Percentiles rank a stretch among this genome's conserved stretches.
These are phyloP conservation scores for Metschnikowia picachoensis DNA, from an alignment of 805 yeast species.

Conservation along the genomic window DNA sequence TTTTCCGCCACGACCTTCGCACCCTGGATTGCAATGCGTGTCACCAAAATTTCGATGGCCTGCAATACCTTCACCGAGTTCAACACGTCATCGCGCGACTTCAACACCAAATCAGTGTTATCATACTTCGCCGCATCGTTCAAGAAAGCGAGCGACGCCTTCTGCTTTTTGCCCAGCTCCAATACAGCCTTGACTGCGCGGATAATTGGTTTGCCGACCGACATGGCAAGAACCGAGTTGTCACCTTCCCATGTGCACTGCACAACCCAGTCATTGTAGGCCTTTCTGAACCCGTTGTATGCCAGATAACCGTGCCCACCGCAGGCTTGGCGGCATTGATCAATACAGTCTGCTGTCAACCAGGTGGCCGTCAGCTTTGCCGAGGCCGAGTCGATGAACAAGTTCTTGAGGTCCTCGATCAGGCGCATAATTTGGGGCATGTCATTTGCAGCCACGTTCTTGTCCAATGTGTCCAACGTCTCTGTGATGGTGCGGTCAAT, in stretches of 20 bases:
- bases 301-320: constrained; percentile 23
- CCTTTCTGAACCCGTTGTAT: constrained; percentile 20
- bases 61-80: constrained; percentile 14
- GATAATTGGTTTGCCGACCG: constrained; percentile 20
- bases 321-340: constrained; percentile 20
- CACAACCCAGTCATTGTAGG: constrained; percentile 22
- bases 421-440: constrained; percentile 12
- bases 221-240: constrained; percentile 21
- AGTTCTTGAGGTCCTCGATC: constrained; percentile 15
- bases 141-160: constrained; percentile 17
- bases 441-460: constrained; percentile 15
- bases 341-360: constrained; percentile 22
- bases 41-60: constrained; percentile 19
- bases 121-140: constrained; percentile 17
- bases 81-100: constrained; percentile 11
- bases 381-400: constrained; percentile 20
- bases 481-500: constrained; percentile 12
- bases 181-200: constrained; percentile 15
- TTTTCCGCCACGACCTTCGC: constrained; percentile 16
- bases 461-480: constrained; percentile 17
- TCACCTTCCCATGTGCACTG: constrained; percentile 25
- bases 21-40: constrained; percentile 19
- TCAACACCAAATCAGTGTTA: constrained; percentile 12
- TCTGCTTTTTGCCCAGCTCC: constrained; percentile 15
- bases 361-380: constrained; percentile 20